Conservation (phyloP, 2,329 filamentous ascomycete genomes). For the Aspergillus texensis region DNA sequence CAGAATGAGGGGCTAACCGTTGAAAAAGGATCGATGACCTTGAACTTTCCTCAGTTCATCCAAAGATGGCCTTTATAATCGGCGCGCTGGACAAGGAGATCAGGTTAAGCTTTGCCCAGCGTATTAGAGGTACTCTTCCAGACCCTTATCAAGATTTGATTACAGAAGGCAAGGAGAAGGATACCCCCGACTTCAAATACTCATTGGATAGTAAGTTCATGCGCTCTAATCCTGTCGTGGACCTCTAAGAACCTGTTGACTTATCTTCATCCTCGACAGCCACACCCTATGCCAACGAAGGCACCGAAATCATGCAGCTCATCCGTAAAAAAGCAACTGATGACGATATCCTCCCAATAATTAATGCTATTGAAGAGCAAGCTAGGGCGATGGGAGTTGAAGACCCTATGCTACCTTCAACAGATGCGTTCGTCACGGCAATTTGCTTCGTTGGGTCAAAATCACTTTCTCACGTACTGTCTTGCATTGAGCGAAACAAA, state of each 20-base stretch:
- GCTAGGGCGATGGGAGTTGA: slow-evolving; percentile 68
- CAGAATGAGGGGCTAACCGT: slow-evolving; percentile 19
- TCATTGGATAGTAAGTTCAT: slow-evolving; percentile 66
- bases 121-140: slow-evolving; percentile 91
- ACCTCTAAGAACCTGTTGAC: not conserved
- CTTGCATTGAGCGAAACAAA: slow-evolving; percentile 93
- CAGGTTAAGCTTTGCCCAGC: slow-evolving; percentile 90
- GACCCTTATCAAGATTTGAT: slow-evolving; percentile 81
- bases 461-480: slow-evolving; percentile 91
- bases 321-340: slow-evolving; percentile 83
- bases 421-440: slow-evolving; percentile 89
- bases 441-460: slow-evolving; percentile 95
- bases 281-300: slow-evolving; percentile 80
- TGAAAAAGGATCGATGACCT: slow-evolving; percentile 72
- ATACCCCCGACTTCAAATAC: slow-evolving; percentile 95
- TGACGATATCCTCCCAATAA: slow-evolving; percentile 79
- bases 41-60: slow-evolving; percentile 72
- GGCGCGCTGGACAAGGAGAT: slow-evolving; percentile 96
- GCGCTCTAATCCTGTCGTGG: not conserved
- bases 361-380: slow-evolving; percentile 79
- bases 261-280: slow-evolving; percentile 47
- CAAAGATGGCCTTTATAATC: slow-evolving; percentile 89
- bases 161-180: slow-evolving; percentile 84
- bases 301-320: slow-evolving; percentile 76
- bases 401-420: slow-evolving; percentile 82